Evolutionary conservation across 2,329 filamentous ascomycete genomes (phyloP).

Genomic region (Apiospora phragmitis): DNA sequence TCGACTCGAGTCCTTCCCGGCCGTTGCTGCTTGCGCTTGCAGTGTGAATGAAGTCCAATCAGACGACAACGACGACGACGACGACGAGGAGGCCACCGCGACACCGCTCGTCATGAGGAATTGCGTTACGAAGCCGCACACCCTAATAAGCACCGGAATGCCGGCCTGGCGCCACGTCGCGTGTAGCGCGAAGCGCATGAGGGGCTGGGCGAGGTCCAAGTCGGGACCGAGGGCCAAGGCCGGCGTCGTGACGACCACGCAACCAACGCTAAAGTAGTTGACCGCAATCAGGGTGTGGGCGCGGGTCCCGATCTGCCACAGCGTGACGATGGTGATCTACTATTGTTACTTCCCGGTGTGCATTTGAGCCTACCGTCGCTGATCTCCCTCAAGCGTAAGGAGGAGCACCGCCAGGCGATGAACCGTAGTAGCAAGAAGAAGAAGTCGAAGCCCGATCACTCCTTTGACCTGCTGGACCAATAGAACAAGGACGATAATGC

Average conservation of each 20-base stretch:
- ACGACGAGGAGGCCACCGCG: background rate
- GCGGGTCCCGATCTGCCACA: constrained; percentile 77
- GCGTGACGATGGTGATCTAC: constrained; percentile 72
- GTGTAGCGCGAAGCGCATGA: constrained; percentile 44
- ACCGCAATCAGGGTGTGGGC: constrained; percentile 83
- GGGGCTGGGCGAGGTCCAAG: constrained; percentile 47
- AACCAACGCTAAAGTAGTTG: constrained; percentile 77
- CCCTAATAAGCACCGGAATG: constrained; percentile 66
- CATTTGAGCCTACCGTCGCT: no score
- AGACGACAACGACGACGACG: no score
- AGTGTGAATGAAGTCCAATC: no score
- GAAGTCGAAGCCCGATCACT: no score
- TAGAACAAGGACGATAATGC: no score
- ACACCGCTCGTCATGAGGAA: constrained; percentile 80
- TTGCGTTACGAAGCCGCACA: constrained; percentile 81
- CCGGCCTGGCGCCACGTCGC: constrained; percentile 57
- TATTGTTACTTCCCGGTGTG: no score
- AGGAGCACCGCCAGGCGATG: no score
- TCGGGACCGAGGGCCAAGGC: constrained; percentile 55
- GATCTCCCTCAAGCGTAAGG: no score
- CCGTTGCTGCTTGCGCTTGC: constrained; percentile 73
- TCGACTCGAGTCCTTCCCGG: constrained; percentile 67
- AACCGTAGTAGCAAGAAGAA: no score
- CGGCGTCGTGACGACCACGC: constrained; percentile 64
- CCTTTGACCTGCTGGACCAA: no score